A percentile compares a stretch with the other conserved stretches of the same genome.
These are phyloP conservation scores for Chalciporus sp. DNA, from an alignment of 1,284 basidiomycete species.

Conservation along the genomic window DNA sequence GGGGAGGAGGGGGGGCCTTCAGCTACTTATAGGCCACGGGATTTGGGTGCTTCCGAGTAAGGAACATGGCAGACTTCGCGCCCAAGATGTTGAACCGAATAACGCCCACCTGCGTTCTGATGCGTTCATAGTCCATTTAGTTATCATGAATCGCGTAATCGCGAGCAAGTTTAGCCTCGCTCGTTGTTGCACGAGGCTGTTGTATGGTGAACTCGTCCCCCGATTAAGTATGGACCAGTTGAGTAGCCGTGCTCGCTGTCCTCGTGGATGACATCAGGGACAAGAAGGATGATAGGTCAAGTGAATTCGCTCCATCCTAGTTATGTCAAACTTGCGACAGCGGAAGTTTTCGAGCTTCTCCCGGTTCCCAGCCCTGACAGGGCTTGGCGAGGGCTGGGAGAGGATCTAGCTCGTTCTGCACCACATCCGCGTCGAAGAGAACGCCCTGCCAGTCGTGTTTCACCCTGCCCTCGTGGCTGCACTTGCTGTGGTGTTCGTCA, in stretches of 20 bases:
- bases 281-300: not conserved
- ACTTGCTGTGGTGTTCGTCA: too few relatives aligned
- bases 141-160: constrained; percentile 8
- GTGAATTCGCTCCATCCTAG: not conserved
- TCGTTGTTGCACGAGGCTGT: not conserved
- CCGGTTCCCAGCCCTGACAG: too few relatives aligned
- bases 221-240: not conserved
- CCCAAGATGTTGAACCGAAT: constrained; percentile 25
- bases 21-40: constrained; percentile 30
- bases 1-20: not conserved
- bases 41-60: constrained; percentile 17
- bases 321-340: not conserved
- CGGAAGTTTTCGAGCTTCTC: not conserved
- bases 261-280: not conserved
- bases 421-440: too few relatives aligned
- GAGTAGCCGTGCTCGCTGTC: not conserved
- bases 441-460: too few relatives aligned
- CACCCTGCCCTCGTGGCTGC: too few relatives aligned
- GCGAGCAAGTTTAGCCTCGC: not conserved
- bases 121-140: not conserved
- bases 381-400: too few relatives aligned
- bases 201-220: not conserved
- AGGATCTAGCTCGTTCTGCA: too few relatives aligned
- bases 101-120: constrained; percentile 14
- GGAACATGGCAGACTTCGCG: constrained; percentile 12